Conservation (phyloP, 768 basidiomycete genomes). For the Mycena capillaripes region DNA sequence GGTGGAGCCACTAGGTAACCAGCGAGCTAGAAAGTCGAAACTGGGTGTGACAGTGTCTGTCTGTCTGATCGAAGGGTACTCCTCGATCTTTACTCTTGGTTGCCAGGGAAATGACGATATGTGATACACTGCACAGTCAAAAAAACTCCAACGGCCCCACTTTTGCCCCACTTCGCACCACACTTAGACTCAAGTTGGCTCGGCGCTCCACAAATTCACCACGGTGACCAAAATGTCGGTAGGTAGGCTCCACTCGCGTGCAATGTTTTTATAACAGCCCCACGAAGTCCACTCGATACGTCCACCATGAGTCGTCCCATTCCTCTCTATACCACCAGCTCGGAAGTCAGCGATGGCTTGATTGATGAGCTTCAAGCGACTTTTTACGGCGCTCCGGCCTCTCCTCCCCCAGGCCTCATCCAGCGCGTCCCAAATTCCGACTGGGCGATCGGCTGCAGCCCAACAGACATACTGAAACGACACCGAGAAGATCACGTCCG, state of each 20-base stretch:
- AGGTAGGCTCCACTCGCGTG: neutral
- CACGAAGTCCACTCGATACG: neutral
- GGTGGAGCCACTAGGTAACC: neutral
- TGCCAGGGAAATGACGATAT: neutral
- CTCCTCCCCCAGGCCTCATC: conserved; percentile 11
- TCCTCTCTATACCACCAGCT: conserved; percentile 10
- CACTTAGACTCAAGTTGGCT: neutral
- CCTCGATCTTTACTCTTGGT: neutral
- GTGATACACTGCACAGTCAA: neutral
- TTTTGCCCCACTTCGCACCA: no score
- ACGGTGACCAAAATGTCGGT: neutral
- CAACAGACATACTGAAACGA: conserved; percentile 9
- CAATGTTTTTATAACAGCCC: neutral
- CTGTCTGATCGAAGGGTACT: neutral
- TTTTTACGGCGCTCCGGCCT: conserved; percentile 5
- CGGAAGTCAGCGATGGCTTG: conserved; percentile 5
- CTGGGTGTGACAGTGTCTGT: no score
- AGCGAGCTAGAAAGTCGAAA: no score
- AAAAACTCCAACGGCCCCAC: neutral
- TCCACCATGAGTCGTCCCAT: conserved; percentile 7
- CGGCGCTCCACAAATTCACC: neutral
- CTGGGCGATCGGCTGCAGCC: conserved; percentile 2
- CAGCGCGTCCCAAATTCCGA: conserved; percentile 8
- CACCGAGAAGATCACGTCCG: conserved; percentile 5
- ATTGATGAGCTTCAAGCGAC: conserved; percentile 6